Conservation (phyloP, 1,284 basidiomycete species). For the Heterobasidion parviporum region DNA sequence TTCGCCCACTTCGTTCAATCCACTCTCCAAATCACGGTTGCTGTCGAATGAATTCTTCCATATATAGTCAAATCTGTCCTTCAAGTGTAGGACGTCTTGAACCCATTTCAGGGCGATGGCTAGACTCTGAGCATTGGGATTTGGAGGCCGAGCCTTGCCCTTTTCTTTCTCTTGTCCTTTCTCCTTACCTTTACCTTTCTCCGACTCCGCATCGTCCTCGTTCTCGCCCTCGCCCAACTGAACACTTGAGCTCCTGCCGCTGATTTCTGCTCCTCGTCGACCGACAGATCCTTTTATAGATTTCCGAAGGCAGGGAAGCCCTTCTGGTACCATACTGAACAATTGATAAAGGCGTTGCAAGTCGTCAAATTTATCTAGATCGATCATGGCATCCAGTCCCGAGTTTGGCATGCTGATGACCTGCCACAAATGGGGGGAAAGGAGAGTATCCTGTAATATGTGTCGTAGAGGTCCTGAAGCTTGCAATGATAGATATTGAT, state of each 20-base stretch:
- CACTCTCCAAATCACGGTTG: conserved; percentile 77
- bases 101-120: conserved; percentile 86
- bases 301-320: conserved; percentile 58
- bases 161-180: conserved; percentile 52
- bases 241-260: conserved; percentile 32
- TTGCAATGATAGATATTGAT: conserved; percentile 80
- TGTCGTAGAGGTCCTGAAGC: conserved; percentile 66
- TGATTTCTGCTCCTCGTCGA: conserved; percentile 77
- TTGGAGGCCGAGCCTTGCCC: conserved; percentile 42
- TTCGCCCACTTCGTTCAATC: conserved; percentile 73
- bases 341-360: conserved; percentile 78
- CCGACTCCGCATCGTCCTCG: conserved; percentile 27
- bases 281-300: conserved; percentile 74
- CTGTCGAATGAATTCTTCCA: conserved; percentile 66
- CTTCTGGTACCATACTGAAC: conserved; percentile 65
- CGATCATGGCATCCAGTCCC: conserved; percentile 86
- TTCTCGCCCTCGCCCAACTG: conserved; percentile 24
- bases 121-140: conserved; percentile 36
- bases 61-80: conserved; percentile 83
- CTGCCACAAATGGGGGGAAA: conserved; percentile 69
- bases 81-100: conserved; percentile 84
- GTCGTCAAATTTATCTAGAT: conserved; percentile 72
- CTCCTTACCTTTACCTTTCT: conserved; percentile 36
- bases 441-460: conserved; percentile 73
- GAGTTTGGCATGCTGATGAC: conserved; percentile 81